These are phyloP conservation scores for Cytospora paraplurivora DNA, from an alignment of 2,329 filamentous ascomycete genomes.

Conservation along the genomic window DNA sequence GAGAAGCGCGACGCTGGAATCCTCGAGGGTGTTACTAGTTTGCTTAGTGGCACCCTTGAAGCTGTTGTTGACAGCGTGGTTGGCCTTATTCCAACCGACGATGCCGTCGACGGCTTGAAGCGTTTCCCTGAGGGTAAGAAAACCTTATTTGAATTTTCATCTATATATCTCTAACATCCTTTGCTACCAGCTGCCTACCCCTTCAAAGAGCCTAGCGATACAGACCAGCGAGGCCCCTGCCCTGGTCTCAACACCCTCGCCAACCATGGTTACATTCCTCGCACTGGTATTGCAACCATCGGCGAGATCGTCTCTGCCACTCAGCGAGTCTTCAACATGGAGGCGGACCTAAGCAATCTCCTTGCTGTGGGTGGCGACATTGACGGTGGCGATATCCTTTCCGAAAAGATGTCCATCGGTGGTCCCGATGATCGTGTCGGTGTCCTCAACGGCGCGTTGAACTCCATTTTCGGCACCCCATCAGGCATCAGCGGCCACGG, in stretches of 20 bases:
- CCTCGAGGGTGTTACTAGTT: not conserved
- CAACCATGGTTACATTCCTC: slow-evolving; percentile 42
- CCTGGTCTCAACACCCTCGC: slow-evolving; percentile 42
- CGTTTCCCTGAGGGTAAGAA: slow-evolving; percentile 11
- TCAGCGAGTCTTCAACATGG: slow-evolving; percentile 27
- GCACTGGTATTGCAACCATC: slow-evolving; percentile 29
- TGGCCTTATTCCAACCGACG: slow-evolving; percentile 1
- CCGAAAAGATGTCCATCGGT: slow-evolving; percentile 28
- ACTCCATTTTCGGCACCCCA: slow-evolving; percentile 27
- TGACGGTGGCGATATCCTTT: slow-evolving; percentile 28
- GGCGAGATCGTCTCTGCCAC: slow-evolving; percentile 28
- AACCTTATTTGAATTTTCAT: not conserved
- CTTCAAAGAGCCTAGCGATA: not conserved
- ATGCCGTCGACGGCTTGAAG: slow-evolving; percentile 2
- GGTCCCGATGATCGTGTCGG: slow-evolving; percentile 28
- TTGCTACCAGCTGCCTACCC: not conserved
- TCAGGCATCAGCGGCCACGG: slow-evolving; percentile 28
- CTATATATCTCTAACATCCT: not conserved
- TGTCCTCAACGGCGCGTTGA: slow-evolving; percentile 23
- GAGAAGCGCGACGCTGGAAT: slow-evolving; percentile 1
- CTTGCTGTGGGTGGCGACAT: slow-evolving; percentile 20
- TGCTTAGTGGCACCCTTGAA: not conserved
- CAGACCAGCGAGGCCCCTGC: slow-evolving; percentile 32
- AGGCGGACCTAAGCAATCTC: slow-evolving; percentile 23
- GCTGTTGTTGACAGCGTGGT: slow-evolving; percentile 11